These are phyloP conservation scores for Yarrowia hollandica DNA, from an alignment of 805 yeast genomes.

Conservation along the genomic window DNA sequence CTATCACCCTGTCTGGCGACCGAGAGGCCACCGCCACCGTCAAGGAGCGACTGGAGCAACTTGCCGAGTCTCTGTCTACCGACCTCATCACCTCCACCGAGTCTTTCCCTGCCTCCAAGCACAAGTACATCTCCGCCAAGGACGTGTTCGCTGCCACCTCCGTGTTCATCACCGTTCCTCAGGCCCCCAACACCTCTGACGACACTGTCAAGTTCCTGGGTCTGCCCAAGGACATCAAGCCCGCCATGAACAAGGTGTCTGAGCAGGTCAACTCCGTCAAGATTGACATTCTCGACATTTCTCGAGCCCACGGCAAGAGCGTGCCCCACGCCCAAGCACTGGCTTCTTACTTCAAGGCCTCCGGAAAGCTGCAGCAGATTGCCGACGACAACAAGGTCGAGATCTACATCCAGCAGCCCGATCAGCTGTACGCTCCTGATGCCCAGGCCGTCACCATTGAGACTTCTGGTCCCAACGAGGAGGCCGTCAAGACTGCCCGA, in stretches of 20 bases:
- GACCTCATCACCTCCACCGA: slow-evolving; percentile 56
- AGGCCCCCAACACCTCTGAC: slow-evolving; percentile 49
- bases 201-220: slow-evolving; percentile 58
- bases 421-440: slow-evolving; percentile 47
- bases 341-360: slow-evolving; percentile 57
- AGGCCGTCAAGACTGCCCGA: slow-evolving; percentile 61
- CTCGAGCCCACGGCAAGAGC: slow-evolving; percentile 85
- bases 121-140: slow-evolving; percentile 55
- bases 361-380: slow-evolving; percentile 43
- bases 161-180: slow-evolving; percentile 35
- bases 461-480: slow-evolving; percentile 55
- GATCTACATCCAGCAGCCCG: slow-evolving; percentile 51
- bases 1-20: slow-evolving; percentile 63
- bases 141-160: slow-evolving; percentile 39
- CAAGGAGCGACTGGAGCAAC: slow-evolving; percentile 51
- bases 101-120: slow-evolving; percentile 66
- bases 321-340: slow-evolving; percentile 72
- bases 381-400: slow-evolving; percentile 47
- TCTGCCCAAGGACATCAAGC: slow-evolving; percentile 50
- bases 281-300: slow-evolving; percentile 73
- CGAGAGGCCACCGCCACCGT: slow-evolving; percentile 62
- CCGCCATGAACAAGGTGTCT: slow-evolving; percentile 66
- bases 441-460: slow-evolving; percentile 55
- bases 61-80: slow-evolving; percentile 48
- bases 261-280: slow-evolving; percentile 57